Base-by-base conservation (phyloP, 1,139 yeast species). In the Lodderomyces elongisporus region DNA sequence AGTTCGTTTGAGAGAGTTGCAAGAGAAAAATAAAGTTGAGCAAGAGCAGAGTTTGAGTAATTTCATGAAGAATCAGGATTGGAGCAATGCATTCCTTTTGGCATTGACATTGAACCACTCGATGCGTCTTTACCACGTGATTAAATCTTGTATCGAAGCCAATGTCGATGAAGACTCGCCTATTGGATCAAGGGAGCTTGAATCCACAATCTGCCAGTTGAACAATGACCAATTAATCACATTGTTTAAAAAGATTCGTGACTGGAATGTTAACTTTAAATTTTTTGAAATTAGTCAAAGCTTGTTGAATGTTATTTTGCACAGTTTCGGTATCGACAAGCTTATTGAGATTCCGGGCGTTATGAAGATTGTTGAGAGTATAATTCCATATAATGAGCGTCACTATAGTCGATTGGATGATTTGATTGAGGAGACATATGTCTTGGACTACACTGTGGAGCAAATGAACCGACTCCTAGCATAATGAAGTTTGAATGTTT, bases 241-340 rank as follows among this genome's bases (percentile, higher is more conserved):
- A 14, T 58, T 91, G 23, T 72, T 91, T 54, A 75, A 74, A 47
- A 79, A 95, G 49, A 69, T 88, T 22, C 75, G 96, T 48, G 95
- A 88, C 52, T 91, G 99, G 99, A 91, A 93, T 56, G 79, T 93
- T 33, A 91, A 88, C 54, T 84, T 87, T 35, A 77, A 79, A 49
- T 79, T 85, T 28, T 85, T 85, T 48, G 78, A 74, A 35, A 73
- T 85, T 37, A 85, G 95, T 17, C 98, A 91, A 55, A 77, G 77
- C 36, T 61, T 88, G 24, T 66, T 91, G 36, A 67, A 75, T 42
- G 80, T 85, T 14, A 59, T 89, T 25, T 59, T 91, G 39, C 62
- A 65, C 29, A 67, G 67, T 27, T 76, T 76, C 45, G 62, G 69
- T 17, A 63, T 79, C 13, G 74, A 75, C 14, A 66, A 68, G 41